These are phyloP conservation scores for Phoma herbarum DNA, from an alignment of 2,329 filamentous ascomycete species.

Conservation along the genomic window DNA sequence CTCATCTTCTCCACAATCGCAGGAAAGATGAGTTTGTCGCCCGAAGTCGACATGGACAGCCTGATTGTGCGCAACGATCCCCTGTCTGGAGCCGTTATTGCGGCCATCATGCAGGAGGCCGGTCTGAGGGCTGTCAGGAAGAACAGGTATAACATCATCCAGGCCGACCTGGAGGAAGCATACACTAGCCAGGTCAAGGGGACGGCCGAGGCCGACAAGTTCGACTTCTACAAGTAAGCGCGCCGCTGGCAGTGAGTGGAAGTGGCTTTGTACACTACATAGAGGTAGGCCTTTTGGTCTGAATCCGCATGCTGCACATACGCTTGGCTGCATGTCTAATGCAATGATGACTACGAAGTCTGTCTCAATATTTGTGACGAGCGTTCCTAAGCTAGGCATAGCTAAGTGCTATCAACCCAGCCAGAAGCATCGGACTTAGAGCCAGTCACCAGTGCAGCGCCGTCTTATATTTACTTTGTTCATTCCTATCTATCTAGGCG, in stretches of 20 bases:
- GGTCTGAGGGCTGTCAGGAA: slow-evolving; percentile 92
- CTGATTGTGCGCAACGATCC: slow-evolving; percentile 97
- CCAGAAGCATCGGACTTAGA: no score
- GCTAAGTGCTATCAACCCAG: no score
- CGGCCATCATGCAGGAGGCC: slow-evolving; percentile 99
- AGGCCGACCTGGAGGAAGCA: slow-evolving; percentile 93
- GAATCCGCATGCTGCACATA: slow-evolving; percentile 11
- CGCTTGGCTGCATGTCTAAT: slow-evolving; percentile 15
- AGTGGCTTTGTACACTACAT: slow-evolving; percentile 35
- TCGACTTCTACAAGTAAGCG: slow-evolving; percentile 69
- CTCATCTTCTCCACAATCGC: slow-evolving; percentile 99
- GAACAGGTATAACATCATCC: slow-evolving; percentile 99
- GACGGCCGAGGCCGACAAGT: slow-evolving; percentile 73
- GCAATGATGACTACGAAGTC: slow-evolving; percentile 12
- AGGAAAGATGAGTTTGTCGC: slow-evolving; percentile 93
- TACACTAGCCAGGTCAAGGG: slow-evolving; percentile 98
- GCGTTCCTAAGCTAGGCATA: not conserved
- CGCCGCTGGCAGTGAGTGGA: slow-evolving; percentile 3
- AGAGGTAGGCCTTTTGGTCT: slow-evolving; percentile 22
- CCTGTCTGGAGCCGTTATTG: slow-evolving; percentile 92
- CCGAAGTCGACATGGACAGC: slow-evolving; percentile 95
- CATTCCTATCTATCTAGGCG: not conserved
- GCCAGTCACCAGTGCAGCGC: not conserved
- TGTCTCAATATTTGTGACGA: not conserved
- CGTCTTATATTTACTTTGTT: not conserved